Evolutionary conservation across 768 basidiomycete species (phyloP), one percentile per base, ranked within the genome.

Genomic region (Cystofilobasidium capitatum): DNA sequence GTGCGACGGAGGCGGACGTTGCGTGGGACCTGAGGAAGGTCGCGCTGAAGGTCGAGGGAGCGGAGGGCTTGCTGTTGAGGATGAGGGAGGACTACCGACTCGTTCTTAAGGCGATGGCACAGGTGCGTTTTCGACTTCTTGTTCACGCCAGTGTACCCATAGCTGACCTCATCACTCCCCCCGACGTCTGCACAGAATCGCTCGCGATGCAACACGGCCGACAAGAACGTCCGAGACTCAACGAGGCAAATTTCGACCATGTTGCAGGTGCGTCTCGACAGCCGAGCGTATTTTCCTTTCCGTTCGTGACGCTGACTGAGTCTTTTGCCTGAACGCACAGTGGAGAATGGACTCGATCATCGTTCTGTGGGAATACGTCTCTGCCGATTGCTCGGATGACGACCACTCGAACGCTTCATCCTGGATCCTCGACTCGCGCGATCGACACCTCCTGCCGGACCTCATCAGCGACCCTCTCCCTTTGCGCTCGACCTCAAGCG

Each of bases 301-400:
- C 20, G 12, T 20, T 54, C 26, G 51, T 14, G 51, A 54, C 51
- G 7, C 26, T 31, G 3, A 16, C 60, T 44, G 13, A 33, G 17
- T 20, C 17, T 40, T 39, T 6, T 3, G 14, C 33, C 17, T 13
- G 7, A 26, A 3, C 33, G 6, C 8, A 17, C 49, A 63, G 62
- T 3, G 45, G 22, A 45, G 62, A 29, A 49, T 63, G 47, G 62
- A 63, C 62, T 33, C 33, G 24, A 36, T 63, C 35, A 20, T 63
- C 62, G 49, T 49, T 13, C 62, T 63, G 13, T 63, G 62, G 62
- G 62, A 63, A 36, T 63, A 39, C 35, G 9, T 63, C n/a, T 63
- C 62, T 36, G 33, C 62, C 31, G 37, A 40, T n/a, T n/a, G n/a
- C 33, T 22, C 59, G 22, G 26, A 29, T 40, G 62, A 63, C 35